Evolutionary conservation across 2,329 filamentous ascomycete genomes (phyloP).

Genomic region (Sphaerulina musiva): DNA sequence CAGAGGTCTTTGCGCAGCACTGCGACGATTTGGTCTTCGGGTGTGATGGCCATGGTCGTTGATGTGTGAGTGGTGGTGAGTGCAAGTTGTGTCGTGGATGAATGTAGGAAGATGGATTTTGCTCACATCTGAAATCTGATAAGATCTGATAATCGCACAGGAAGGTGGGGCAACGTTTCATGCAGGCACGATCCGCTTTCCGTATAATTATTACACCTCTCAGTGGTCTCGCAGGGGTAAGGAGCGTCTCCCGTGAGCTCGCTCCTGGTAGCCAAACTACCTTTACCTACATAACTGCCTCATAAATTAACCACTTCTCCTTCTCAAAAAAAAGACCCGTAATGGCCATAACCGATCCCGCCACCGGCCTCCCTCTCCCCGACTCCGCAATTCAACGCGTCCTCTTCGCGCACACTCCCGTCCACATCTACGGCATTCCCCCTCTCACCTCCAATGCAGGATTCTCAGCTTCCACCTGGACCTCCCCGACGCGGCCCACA

Average conservation of each 20-base stretch:
- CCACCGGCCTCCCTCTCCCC: constrained; percentile 54
- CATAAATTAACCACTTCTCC: not conserved
- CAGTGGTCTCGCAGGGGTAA: too few relatives aligned
- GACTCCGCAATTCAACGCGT: constrained; percentile 75
- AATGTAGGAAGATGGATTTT: not conserved
- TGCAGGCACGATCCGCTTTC: not conserved
- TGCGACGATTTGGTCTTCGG: constrained; percentile 46
- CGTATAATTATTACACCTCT: not conserved
- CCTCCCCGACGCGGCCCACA: constrained; percentile 55
- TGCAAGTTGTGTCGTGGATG: not conserved
- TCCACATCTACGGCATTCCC: constrained; percentile 84
- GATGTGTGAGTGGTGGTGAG: not conserved
- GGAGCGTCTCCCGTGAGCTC: too few relatives aligned
- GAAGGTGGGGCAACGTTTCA: constrained; percentile 1
- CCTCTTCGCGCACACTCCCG: constrained; percentile 65
- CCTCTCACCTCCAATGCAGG: constrained; percentile 71
- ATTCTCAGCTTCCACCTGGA: constrained; percentile 73
- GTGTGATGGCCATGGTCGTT: constrained; percentile 6
- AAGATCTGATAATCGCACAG: not conserved
- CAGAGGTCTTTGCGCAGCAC: constrained; percentile 68
- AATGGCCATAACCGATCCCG: constrained; percentile 54
- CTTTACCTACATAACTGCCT: not conserved
- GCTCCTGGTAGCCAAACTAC: too few relatives aligned
- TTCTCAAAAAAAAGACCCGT: not conserved
- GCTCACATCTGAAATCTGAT: not conserved